phyloP scores from a whole-genome alignment of 208 protist species.

The Trypanosoma boissoni region DNA sequence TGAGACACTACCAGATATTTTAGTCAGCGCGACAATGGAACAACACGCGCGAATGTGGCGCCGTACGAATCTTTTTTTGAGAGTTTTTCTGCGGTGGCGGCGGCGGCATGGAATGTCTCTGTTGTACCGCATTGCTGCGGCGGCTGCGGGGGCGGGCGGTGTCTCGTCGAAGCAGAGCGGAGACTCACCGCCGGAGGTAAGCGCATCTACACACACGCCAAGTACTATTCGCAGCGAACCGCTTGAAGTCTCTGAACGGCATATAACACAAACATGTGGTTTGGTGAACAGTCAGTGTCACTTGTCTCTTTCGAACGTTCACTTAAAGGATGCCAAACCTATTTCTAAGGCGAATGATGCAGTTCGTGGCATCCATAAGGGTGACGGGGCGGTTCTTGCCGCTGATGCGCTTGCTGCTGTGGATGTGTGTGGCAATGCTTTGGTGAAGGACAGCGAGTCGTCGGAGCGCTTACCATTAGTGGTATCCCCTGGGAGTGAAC shows the following conservation, averaged over 20 bases:
- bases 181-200: background rate
- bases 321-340: no score
- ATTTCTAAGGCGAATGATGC: no score
- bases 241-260: background rate
- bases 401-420: no score
- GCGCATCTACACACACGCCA: constrained; percentile 18
- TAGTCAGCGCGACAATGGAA: constrained; percentile 31
- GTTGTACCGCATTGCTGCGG: constrained; percentile 22
- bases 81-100: constrained; percentile 38
- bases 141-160: background rate
- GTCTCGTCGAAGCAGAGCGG: constrained; percentile 6
- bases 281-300: no score
- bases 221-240: constrained; percentile 11
- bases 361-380: no score
- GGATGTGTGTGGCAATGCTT: no score
- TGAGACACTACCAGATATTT: constrained; percentile 40
- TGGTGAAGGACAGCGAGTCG: no score
- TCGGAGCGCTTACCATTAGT: no score
- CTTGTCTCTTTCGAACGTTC: no score
- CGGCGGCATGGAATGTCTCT: constrained; percentile 51
- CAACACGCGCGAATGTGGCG: constrained; percentile 38
- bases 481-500: no score
- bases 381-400: no score
- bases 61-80: constrained; percentile 17
- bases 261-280: no score